Evolutionary conservation across 805 yeast genomes (phyloP).

Genomic region (Candida sphagnicola): DNA sequence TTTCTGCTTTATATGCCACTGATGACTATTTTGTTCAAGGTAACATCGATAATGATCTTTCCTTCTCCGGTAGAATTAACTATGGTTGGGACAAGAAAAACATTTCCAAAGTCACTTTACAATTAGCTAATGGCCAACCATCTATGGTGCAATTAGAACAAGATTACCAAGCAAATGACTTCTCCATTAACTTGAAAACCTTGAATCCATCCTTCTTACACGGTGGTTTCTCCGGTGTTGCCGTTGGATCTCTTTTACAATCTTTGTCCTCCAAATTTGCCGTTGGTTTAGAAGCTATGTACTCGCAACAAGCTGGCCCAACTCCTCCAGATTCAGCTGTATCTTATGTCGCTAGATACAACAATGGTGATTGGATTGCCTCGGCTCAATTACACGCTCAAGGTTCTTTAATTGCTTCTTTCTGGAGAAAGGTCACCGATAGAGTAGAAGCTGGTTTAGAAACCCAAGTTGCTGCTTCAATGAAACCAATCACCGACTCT

Average conservation of each 20-base stretch:
- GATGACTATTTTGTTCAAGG: conserved; percentile 88
- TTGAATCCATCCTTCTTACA: conserved; percentile 81
- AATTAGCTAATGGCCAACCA: conserved; percentile 84
- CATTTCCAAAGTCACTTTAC: conserved; percentile 81
- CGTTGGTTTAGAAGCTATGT: conserved; percentile 89
- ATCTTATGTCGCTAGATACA: conserved; percentile 86
- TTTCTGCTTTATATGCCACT: conserved; percentile 83
- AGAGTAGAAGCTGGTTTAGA: conserved; percentile 94
- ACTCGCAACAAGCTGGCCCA: conserved; percentile 64
- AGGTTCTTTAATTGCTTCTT: conserved; percentile 84
- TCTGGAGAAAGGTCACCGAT: conserved; percentile 91
- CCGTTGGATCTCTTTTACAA: conserved; percentile 88
- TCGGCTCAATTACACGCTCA: conserved; percentile 91
- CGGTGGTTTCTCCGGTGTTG: conserved; percentile 78
- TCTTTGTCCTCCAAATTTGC: conserved; percentile 79
- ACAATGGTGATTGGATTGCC: conserved; percentile 86
- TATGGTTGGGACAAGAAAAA: conserved; percentile 83
- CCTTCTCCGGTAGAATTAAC: conserved; percentile 84
- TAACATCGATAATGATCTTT: conserved; percentile 79
- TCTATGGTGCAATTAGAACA: conserved; percentile 95
- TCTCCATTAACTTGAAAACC: conserved; percentile 82
- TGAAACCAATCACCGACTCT: conserved; percentile 70
- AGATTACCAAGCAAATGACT: conserved; percentile 88
- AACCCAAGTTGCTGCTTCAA: conserved; percentile 73
- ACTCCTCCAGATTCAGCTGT: conserved; percentile 88